Percentiles rank a stretch among this genome's conserved stretches.
Conservation (phyloP, 352 stramenopile species). For the Lagenidium sp. region DNA sequence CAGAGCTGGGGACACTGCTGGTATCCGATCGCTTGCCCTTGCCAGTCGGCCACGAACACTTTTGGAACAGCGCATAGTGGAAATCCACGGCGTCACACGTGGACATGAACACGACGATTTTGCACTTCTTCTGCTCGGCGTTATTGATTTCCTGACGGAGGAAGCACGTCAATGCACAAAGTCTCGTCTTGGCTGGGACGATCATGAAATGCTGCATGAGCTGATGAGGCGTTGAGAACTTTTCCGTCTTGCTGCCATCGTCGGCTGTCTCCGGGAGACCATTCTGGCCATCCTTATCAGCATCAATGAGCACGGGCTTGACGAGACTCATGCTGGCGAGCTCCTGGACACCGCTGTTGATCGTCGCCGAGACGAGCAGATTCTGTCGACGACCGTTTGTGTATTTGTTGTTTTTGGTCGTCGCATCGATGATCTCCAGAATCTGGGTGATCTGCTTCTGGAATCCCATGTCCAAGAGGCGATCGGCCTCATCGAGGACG, state of each 20-base stretch:
- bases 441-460: slow-evolving; percentile 99
- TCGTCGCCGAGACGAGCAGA: slow-evolving; percentile 82
- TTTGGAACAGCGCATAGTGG: slow-evolving; percentile 89
- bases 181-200: slow-evolving; percentile 90
- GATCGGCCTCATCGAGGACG: slow-evolving; percentile 98
- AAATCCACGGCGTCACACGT: slow-evolving; percentile 97
- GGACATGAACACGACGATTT: slow-evolving; percentile 95
- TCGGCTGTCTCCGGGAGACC: background rate
- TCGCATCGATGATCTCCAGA: slow-evolving; percentile 89
- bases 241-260: slow-evolving; percentile 26
- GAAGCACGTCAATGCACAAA: slow-evolving; percentile 90
- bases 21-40: slow-evolving; percentile 2
- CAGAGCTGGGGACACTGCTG: slow-evolving; percentile 21
- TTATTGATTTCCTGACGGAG: slow-evolving; percentile 66
- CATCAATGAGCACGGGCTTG: slow-evolving; percentile 68
- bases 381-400: slow-evolving; percentile 43
- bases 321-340: slow-evolving; percentile 78
- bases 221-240: slow-evolving; percentile 88
- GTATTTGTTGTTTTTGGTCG: slow-evolving; percentile 31
- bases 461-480: slow-evolving; percentile 99
- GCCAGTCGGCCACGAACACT: slow-evolving; percentile 51
- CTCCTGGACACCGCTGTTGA: slow-evolving; percentile 80
- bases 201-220: slow-evolving; percentile 95
- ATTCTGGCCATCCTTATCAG: slow-evolving; percentile 28
- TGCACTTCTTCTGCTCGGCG: slow-evolving; percentile 32